Evolutionary conservation across 2,329 filamentous ascomycete species (phyloP).

Genomic region (Neoscytalidium dimidiatum): DNA sequence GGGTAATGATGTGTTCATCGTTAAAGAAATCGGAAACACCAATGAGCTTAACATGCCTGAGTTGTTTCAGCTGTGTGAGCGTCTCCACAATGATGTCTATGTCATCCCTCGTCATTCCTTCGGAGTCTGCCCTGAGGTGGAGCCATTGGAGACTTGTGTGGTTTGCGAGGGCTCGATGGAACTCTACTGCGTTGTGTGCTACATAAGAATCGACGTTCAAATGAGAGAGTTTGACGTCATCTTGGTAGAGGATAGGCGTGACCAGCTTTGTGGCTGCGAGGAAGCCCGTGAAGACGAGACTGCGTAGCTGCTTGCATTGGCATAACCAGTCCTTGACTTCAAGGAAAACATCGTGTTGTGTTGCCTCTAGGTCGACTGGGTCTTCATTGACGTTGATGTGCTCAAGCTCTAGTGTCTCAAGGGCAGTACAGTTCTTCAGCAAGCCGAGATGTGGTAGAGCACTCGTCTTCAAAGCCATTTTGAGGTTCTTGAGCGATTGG

Average conservation of each 20-base stretch:
- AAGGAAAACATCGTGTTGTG: slow-evolving; percentile 54
- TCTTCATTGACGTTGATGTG: slow-evolving; percentile 43
- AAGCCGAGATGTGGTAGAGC: slow-evolving; percentile 52
- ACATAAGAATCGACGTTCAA: slow-evolving; percentile 54
- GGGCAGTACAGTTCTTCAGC: slow-evolving; percentile 50
- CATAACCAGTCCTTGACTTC: slow-evolving; percentile 57
- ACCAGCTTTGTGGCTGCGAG: slow-evolving; percentile 56
- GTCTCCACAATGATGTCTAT: slow-evolving; percentile 53
- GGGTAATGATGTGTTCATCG: slow-evolving; percentile 49
- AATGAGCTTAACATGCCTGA: slow-evolving; percentile 57
- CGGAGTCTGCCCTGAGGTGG: slow-evolving; percentile 49
- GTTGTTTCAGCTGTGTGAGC: slow-evolving; percentile 53
- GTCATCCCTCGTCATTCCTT: slow-evolving; percentile 49
- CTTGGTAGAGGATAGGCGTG: slow-evolving; percentile 50
- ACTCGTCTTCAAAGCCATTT: slow-evolving; percentile 52
- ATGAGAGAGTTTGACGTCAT: slow-evolving; percentile 49
- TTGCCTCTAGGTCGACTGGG: slow-evolving; percentile 48
- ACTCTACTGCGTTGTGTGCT: slow-evolving; percentile 51
- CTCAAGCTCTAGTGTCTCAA: slow-evolving; percentile 53
- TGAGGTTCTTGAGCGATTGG: slow-evolving; percentile 56
- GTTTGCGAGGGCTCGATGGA: slow-evolving; percentile 55
- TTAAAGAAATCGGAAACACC: slow-evolving; percentile 55
- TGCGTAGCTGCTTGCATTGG: slow-evolving; percentile 53
- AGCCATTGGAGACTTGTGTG: slow-evolving; percentile 56
- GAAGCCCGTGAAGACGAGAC: slow-evolving; percentile 54